A percentile compares a stretch with the other conserved stretches of the same genome.
Conservation (phyloP, 2,329 filamentous ascomycete species). For the Pseudocercospora crystallina region DNA sequence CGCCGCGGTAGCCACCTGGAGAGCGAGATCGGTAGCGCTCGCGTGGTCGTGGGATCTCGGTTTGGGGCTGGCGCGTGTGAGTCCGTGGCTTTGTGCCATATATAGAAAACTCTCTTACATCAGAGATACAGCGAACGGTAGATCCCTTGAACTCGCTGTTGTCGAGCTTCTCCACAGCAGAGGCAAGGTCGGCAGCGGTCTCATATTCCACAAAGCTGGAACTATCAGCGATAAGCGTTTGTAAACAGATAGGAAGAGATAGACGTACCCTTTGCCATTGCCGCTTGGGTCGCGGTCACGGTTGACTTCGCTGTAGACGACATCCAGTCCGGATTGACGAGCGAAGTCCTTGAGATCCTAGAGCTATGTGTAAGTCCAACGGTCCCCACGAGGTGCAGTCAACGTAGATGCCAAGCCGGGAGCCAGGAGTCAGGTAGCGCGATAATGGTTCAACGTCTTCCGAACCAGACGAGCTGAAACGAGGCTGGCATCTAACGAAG, state of each 20-base stretch:
- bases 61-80: constrained; percentile 62
- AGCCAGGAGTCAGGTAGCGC: not conserved
- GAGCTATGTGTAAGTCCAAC: constrained; percentile 38
- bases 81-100: constrained; percentile 5
- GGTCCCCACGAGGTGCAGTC: constrained; percentile 21
- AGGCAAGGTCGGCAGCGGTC: constrained; percentile 82
- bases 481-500: no score
- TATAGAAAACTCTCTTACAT: constrained; percentile 57
- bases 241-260: not conserved
- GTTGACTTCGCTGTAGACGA: constrained; percentile 95
- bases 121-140: constrained; percentile 79
- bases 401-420: constrained; percentile 12
- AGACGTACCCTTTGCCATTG: constrained; percentile 65
- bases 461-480: no score
- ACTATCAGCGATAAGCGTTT: not conserved
- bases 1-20: constrained; percentile 64
- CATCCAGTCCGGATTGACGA: constrained; percentile 91
- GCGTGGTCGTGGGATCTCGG: constrained; percentile 59
- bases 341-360: constrained; percentile 99
- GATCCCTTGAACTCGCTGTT: constrained; percentile 89
- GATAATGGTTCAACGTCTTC: no score
- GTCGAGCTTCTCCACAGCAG: constrained; percentile 93
- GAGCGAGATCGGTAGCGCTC: constrained; percentile 75
- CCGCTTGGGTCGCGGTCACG: constrained; percentile 75
- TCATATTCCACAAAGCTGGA: constrained; percentile 87